These are phyloP conservation scores for Fusarium verticillioides DNA, from an alignment of 2,329 filamentous ascomycete genomes.

Conservation along the genomic window DNA sequence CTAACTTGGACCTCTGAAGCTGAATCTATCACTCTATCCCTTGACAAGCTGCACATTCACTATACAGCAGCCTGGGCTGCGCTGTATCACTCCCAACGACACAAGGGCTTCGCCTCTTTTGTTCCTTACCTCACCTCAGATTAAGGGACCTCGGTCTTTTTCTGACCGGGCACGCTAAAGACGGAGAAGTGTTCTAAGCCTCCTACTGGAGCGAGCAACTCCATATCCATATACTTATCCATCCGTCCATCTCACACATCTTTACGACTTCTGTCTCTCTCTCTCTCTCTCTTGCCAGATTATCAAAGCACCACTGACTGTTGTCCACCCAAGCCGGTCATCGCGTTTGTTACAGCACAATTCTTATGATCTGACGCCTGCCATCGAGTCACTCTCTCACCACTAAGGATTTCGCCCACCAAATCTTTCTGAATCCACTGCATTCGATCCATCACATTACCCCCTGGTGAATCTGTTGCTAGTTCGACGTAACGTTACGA, in stretches of 20 bases:
- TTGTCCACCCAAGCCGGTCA: not conserved
- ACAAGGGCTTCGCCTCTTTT: constrained; percentile 22
- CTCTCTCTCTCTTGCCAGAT: not conserved
- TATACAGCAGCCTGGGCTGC: not conserved
- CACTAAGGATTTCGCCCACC: not conserved
- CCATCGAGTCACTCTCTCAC: not conserved
- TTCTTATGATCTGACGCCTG: not conserved
- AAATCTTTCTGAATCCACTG: not conserved
- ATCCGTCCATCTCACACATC: constrained; percentile 15
- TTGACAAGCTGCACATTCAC: not conserved
- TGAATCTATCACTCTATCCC: constrained; percentile 3
- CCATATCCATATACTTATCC: constrained; percentile 2
- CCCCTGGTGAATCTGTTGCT: not conserved
- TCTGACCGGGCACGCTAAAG: constrained; percentile 9
- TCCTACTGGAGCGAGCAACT: constrained; percentile 13
- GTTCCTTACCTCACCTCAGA: constrained; percentile 16
- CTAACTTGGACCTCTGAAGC: not conserved
- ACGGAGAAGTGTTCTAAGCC: constrained; percentile 36
- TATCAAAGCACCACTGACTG: not conserved
- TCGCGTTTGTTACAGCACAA: not conserved
- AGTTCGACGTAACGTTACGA: not conserved
- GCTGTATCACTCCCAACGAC: not conserved
- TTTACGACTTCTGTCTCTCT: constrained; percentile 1
- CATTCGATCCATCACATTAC: not conserved
- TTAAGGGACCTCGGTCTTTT: constrained; percentile 14